phyloP scores from a whole-genome alignment of 2,329 filamentous ascomycete genomes.

The Aspergillus chevalieri region DNA sequence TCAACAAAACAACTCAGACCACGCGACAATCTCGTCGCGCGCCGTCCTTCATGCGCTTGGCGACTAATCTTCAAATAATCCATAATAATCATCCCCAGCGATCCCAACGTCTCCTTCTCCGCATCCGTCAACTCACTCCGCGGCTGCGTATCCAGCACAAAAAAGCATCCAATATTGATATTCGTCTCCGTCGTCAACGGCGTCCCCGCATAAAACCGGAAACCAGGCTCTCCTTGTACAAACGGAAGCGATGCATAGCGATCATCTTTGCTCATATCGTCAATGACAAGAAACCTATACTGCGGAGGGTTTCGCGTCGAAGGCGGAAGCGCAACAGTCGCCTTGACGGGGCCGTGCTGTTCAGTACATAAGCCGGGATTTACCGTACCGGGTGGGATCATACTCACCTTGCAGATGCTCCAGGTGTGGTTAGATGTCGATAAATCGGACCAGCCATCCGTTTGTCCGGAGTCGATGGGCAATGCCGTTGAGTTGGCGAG shows the following conservation, averaged over 20 bases:
- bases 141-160: constrained; percentile 54
- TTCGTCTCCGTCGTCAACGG: constrained; percentile 55
- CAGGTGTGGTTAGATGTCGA: constrained; percentile 27
- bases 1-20: constrained; percentile 51
- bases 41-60: constrained; percentile 47
- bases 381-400: not conserved
- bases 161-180: constrained; percentile 55
- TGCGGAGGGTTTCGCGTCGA: constrained; percentile 15
- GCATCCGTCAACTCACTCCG: constrained; percentile 40
- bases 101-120: constrained; percentile 48
- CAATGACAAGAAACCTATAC: constrained; percentile 28
- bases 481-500: constrained; percentile 47
- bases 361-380: not conserved
- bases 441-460: constrained; percentile 24
- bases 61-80: constrained; percentile 55
- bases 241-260: constrained; percentile 32
- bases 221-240: constrained; percentile 27
- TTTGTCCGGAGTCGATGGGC: not conserved
- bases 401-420: constrained; percentile 30
- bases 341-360: constrained; percentile 16
- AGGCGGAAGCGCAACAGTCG: constrained; percentile 28
- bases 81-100: constrained; percentile 52
- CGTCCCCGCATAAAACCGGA: constrained; percentile 53
- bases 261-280: constrained; percentile 35
- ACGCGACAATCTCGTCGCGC: constrained; percentile 51